A percentile compares a stretch with the other conserved stretches of the same genome.
phyloP scores from a whole-genome alignment of 805 yeast species.

The Teunomyces gatunensis region DNA sequence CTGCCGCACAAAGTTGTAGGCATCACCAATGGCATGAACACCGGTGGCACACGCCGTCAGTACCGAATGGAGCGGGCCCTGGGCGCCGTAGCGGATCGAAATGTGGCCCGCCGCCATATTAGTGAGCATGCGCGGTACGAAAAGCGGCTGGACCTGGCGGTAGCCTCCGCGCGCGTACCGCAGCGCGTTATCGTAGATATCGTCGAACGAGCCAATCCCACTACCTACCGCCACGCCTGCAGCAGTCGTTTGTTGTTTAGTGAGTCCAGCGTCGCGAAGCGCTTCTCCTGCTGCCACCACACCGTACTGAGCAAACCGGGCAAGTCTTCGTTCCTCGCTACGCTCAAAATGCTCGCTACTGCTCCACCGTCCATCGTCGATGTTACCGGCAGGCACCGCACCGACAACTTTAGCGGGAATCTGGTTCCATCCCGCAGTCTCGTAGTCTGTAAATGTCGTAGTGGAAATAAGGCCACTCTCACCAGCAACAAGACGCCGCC shows the following conservation, averaged over 20 bases:
- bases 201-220: conserved; percentile 86
- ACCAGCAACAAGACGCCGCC: conserved; percentile 52
- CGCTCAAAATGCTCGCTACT: conserved; percentile 47
- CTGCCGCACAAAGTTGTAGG: conserved; percentile 70
- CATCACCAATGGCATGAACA: conserved; percentile 90
- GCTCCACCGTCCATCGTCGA: conserved; percentile 50
- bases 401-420: conserved; percentile 79
- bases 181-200: conserved; percentile 61
- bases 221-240: conserved; percentile 88
- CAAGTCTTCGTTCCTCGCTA: conserved; percentile 57
- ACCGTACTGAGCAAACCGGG: conserved; percentile 76
- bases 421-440: conserved; percentile 45
- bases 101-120: conserved; percentile 96
- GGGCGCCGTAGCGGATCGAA: conserved; percentile 69
- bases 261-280: conserved; percentile 55
- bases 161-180: conserved; percentile 53
- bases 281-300: conserved; percentile 78
- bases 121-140: conserved; percentile 77
- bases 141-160: conserved; percentile 76
- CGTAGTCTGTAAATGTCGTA: conserved; percentile 33
- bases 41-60: conserved; percentile 99
- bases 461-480: conserved; percentile 63
- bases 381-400: conserved; percentile 54
- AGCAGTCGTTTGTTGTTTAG: conserved; percentile 6
- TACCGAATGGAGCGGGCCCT: conserved; percentile 85